Percentiles rank a stretch among this genome's conserved stretches.
phyloP scores from a whole-genome alignment of 2,329 filamentous ascomycete species.

The Epichloe glyceriae region DNA sequence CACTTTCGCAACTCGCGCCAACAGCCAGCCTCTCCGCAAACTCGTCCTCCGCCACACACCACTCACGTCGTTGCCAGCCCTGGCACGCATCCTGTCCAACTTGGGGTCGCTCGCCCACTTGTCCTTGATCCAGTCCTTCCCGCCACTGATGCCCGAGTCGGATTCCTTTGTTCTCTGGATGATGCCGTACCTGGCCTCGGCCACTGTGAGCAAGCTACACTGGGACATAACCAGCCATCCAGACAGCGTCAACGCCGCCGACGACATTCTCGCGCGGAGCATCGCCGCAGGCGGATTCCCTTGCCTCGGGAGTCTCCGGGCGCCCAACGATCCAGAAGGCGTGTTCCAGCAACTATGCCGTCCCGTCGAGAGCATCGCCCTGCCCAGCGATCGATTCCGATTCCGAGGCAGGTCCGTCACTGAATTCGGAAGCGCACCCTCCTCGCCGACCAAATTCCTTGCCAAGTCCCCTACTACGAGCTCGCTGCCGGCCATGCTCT shows the following conservation, averaged over 20 bases:
- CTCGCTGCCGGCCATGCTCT: slow-evolving; percentile 12
- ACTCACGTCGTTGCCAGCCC: slow-evolving; percentile 40
- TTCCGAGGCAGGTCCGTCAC: slow-evolving; percentile 6
- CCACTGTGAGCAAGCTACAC: slow-evolving; percentile 40
- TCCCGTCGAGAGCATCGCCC: slow-evolving; percentile 42
- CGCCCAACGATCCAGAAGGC: slow-evolving; percentile 57
- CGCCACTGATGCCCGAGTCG: slow-evolving; percentile 41
- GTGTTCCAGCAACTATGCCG: slow-evolving; percentile 56
- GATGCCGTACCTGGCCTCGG: slow-evolving; percentile 49
- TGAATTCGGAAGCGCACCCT: slow-evolving; percentile 11
- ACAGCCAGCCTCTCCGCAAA: slow-evolving; percentile 30
- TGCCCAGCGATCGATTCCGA: slow-evolving; percentile 35
- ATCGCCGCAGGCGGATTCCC: slow-evolving; percentile 53
- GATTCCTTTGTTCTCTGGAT: slow-evolving; percentile 44
- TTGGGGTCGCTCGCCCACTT: slow-evolving; percentile 36
- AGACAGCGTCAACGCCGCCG: slow-evolving; percentile 33
- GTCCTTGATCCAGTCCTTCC: slow-evolving; percentile 39
- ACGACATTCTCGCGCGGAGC: slow-evolving; percentile 49
- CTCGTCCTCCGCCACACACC: slow-evolving; percentile 44
- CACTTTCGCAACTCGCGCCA: slow-evolving; percentile 37
- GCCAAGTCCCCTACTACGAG: slow-evolving; percentile 24
- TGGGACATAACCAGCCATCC: slow-evolving; percentile 49
- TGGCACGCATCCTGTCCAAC: slow-evolving; percentile 47
- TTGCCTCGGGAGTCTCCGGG: slow-evolving; percentile 41
- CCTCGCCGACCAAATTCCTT: slow-evolving; percentile 16